Percentiles rank a stretch among this genome's conserved stretches.
Conservation (phyloP, 2,329 filamentous ascomycete genomes). For the Aspergillus cejpii region DNA sequence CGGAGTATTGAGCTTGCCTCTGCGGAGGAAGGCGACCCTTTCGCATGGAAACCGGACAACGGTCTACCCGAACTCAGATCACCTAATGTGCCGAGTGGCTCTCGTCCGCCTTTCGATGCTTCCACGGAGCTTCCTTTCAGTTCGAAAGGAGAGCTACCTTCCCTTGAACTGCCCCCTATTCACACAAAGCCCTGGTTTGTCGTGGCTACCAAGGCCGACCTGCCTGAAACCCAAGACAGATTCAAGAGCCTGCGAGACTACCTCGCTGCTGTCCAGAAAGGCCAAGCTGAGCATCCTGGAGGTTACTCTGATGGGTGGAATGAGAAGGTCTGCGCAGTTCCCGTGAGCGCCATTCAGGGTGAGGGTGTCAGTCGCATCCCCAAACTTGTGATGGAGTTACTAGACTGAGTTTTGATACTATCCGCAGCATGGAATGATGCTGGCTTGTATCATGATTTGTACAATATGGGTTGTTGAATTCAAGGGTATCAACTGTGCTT, state of each 20-base stretch:
- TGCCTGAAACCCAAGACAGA: conserved; percentile 70
- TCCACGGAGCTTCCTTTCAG: conserved; percentile 5
- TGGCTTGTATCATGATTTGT: background rate
- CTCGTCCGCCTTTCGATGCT: background rate
- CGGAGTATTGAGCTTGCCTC: conserved; percentile 65
- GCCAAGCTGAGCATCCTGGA: conserved; percentile 66
- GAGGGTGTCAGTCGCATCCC: conserved; percentile 64
- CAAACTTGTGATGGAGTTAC: conserved; percentile 36
- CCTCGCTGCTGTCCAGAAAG: conserved; percentile 58
- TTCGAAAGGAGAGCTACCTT: conserved; percentile 35
- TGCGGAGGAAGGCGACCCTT: conserved; percentile 56
- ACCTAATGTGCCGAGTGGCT: conserved; percentile 2
- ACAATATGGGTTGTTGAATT: background rate
- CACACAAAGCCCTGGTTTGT: conserved; percentile 97
- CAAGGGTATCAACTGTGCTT: too few species aligned
- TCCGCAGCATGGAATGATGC: background rate
- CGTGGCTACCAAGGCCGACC: conserved; percentile 84
- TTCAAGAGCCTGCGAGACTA: conserved; percentile 65
- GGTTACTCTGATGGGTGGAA: conserved; percentile 59
- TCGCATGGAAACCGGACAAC: conserved; percentile 43
- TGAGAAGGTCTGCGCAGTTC: conserved; percentile 57
- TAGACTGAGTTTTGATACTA: conserved; percentile 26
- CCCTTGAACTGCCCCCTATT: conserved; percentile 59
- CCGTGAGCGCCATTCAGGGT: conserved; percentile 81
- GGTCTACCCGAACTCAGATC: conserved; percentile 20